phyloP scores from a whole-genome alignment of 2,329 filamentous ascomycete genomes.

The Phialophora expanda region DNA sequence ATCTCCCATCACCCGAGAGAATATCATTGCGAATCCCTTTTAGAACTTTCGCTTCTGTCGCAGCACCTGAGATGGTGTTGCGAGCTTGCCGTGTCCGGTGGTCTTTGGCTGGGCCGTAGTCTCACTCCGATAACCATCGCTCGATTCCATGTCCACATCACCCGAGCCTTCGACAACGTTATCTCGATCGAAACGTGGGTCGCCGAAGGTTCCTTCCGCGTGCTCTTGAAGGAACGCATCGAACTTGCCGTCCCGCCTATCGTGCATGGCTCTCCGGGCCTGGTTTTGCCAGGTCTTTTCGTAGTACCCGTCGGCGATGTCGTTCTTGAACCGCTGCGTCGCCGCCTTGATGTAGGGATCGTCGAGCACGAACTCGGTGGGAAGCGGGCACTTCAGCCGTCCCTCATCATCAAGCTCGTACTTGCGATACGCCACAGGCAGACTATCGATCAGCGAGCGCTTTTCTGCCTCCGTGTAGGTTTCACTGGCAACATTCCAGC shows the following conservation, averaged over 20 bases:
- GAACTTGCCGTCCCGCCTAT: conserved; percentile 60
- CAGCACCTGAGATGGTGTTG: background rate
- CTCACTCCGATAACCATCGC: conserved; percentile 22
- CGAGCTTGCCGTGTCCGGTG: conserved; percentile 10
- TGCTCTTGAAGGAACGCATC: conserved; percentile 62
- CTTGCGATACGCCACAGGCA: conserved; percentile 29
- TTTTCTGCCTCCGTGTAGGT: conserved; percentile 36
- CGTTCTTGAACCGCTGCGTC: conserved; percentile 56
- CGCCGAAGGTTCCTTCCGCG: conserved; percentile 63
- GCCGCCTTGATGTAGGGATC: conserved; percentile 37
- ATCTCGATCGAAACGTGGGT: conserved; percentile 51
- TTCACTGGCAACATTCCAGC: conserved; percentile 24
- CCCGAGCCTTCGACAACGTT: conserved; percentile 13
- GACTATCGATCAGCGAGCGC: conserved; percentile 31
- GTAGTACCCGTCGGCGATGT: conserved; percentile 61
- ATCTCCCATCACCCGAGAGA: background rate
- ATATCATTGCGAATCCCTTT: background rate
- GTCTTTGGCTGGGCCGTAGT: conserved; percentile 3
- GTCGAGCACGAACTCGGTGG: conserved; percentile 28
- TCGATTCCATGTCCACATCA: conserved; percentile 21
- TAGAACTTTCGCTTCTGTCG: conserved; percentile 8
- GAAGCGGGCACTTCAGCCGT: conserved; percentile 29
- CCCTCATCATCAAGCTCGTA: conserved; percentile 29
- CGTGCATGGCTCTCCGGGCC: conserved; percentile 59
- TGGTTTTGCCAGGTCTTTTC: conserved; percentile 63